Evolutionary conservation across 305 asterid genomes (phyloP), one percentile per base, ranked within the genome.

Genomic region (Ilex paraguariensis): DNA sequence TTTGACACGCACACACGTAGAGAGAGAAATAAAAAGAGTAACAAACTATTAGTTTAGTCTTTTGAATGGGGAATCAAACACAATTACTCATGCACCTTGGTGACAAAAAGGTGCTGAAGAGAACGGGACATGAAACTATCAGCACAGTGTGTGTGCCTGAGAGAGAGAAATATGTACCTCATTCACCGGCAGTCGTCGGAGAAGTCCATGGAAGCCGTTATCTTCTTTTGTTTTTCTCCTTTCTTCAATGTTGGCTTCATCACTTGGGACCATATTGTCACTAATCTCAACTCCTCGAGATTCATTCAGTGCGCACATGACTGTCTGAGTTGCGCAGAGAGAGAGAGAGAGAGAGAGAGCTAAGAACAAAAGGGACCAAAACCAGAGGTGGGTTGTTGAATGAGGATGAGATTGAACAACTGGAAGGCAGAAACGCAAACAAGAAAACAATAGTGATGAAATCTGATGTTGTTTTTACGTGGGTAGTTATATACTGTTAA

Each of bases 111-210:
- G 28, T 21, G 28, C 28, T 21, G 28, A 21, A 21, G 1, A 21
- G 28, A 21, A 21, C 28, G 28, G 28, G 28, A 21, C 28, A 21
- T 21, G 48, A 42, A 42, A 42, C 48, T 6, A 42, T 6, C 48
- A 42, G 48, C 8, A 42, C 10, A 42, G 12, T 13, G 10, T 49
- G 21, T 31, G 4, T 13, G 33, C n/a, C n/a, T 31, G 30, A n/a
- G 60, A 11, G 15, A 33, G 28, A 45, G 15, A 10, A 44, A 28
- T 32, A 36, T 44, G 21, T 68, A 87, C 95, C 95, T 85, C 82
- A 45, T 75, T 82, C 52, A 69, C 61, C 9, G 85, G 85, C 64
- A 85, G 72, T 66, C 78, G 71, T 32, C 63, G 73, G 66, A 80
- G 69, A 59, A 78, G 69, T 46, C 50, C 69, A 68, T 62, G 57